These are phyloP conservation scores for Fragaria iinumae DNA, from an alignment of 306 rosid species.

Conservation along the genomic window DNA sequence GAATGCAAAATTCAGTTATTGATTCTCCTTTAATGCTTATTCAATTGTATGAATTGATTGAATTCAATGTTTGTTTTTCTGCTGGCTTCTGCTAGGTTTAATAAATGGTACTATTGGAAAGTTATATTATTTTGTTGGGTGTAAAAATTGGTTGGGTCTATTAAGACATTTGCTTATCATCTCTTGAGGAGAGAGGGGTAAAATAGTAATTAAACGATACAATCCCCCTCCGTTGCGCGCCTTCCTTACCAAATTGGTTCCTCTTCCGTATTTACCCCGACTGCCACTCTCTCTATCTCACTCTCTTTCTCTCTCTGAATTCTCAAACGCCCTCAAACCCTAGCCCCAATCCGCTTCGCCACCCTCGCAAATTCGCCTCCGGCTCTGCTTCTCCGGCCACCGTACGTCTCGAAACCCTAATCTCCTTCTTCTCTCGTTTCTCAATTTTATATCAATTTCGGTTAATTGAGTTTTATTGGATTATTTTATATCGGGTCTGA, in stretches of 20 bases:
- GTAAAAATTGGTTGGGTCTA: no score
- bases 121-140: no score
- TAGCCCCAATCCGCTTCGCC: conserved; percentile 5
- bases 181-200: conserved; percentile 17
- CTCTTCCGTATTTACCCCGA: conserved; percentile 11
- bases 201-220: background rate
- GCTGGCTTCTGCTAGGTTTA: no score
- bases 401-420: conserved; percentile 24
- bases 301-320: background rate
- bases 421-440: background rate
- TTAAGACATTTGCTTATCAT: no score
- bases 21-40: no score
- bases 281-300: conserved; percentile 11
- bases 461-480: background rate
- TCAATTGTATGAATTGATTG: no score
- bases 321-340: conserved; percentile 11
- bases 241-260: conserved; percentile 18
- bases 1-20: no score
- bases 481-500: conserved; percentile 6
- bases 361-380: background rate
- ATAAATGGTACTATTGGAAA: no score
- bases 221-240: conserved; percentile 21
- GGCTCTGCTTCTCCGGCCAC: background rate
- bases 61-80: no score
- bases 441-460: background rate